A percentile compares a stretch with the other conserved stretches of the same genome.
Evolutionary conservation across 108 stramenopile genomes (phyloP).

Genomic region (Nannochloropsis salina): DNA sequence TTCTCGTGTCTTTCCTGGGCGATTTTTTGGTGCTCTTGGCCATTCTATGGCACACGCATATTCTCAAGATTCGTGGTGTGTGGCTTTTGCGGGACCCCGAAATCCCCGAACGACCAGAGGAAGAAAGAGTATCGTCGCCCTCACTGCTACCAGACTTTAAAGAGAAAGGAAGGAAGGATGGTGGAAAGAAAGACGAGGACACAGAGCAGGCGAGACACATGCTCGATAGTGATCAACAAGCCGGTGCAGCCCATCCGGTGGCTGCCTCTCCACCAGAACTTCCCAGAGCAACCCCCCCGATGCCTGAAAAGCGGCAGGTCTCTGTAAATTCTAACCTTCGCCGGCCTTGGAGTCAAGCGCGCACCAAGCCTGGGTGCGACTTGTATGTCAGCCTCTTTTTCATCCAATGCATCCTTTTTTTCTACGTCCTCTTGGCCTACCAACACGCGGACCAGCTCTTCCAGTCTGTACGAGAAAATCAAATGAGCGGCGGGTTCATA

Average conservation of each 20-base stretch:
- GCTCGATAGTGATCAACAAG: background rate
- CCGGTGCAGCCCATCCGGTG: background rate
- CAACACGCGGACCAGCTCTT: conserved; percentile 19
- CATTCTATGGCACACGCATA: background rate
- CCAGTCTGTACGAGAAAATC: background rate
- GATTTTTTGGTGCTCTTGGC: background rate
- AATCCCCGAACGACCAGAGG: background rate
- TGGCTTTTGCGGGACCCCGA: background rate
- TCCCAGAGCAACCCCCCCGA: background rate
- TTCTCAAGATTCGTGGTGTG: background rate
- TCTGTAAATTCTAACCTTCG: background rate
- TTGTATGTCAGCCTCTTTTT: conserved; percentile 3
- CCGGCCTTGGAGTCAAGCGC: background rate
- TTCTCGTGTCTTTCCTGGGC: background rate
- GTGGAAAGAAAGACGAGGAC: background rate
- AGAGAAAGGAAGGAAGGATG: background rate
- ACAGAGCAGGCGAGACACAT: background rate
- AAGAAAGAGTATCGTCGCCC: background rate
- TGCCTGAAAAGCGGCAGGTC: background rate
- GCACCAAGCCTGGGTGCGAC: background rate
- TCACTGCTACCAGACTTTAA: background rate
- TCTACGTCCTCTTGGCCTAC: conserved; percentile 4
- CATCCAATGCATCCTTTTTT: conserved; percentile 15
- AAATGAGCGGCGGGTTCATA: background rate
- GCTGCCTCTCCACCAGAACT: background rate